Base-by-base conservation (phyloP, 805 yeast genomes). In the Pichia sporocuriosa region DNA sequence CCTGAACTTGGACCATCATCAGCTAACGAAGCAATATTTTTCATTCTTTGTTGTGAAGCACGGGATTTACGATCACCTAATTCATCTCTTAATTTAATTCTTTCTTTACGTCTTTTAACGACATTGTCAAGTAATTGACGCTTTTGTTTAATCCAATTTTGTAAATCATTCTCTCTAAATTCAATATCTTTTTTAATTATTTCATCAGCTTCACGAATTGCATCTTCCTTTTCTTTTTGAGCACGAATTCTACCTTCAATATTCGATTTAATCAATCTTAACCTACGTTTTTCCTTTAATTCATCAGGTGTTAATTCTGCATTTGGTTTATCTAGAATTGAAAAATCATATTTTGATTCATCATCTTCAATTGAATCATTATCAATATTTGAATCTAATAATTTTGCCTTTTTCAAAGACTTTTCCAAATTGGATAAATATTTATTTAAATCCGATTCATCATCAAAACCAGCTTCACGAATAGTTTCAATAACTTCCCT, bases 31-130 rank as follows among this genome's bases (percentile, higher is more conserved):
- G 97, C 95, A 38, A 90, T 79, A 48, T 78, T 81, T 58, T 84
- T 87, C 97, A 90, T 89, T 54, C 97, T 69, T 62, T 81, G 76
- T 63, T 90, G 97, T 1, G 96, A 87, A 22, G 96, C 95, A 45
- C 76, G 77, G 3, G 97, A 88, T 59, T 88, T 88, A 50, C 97
- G 72, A 63, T 89, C 95, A 50, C 77, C 79, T 60, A 90, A 71
- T 39, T 89, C 94, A 47, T 77, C 84, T 52, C 79, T 73, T 49
- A 87, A 65, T 55, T 84, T 79, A 34, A 73, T 68, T 44, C 87
- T 72, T 27, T 84, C 93, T 52, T 78, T 81, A 47, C 80, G 70
- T 37, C 66, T 68, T 26, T 73, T 68, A n/a, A 85, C 69, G n/a
- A 85, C 61, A 16, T 53, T 65, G 17, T 73, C 73, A 37, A 90